Evolutionary conservation across 768 basidiomycete genomes (phyloP), one percentile per base, ranked within the genome.

Genomic region (Mycena maculata): DNA sequence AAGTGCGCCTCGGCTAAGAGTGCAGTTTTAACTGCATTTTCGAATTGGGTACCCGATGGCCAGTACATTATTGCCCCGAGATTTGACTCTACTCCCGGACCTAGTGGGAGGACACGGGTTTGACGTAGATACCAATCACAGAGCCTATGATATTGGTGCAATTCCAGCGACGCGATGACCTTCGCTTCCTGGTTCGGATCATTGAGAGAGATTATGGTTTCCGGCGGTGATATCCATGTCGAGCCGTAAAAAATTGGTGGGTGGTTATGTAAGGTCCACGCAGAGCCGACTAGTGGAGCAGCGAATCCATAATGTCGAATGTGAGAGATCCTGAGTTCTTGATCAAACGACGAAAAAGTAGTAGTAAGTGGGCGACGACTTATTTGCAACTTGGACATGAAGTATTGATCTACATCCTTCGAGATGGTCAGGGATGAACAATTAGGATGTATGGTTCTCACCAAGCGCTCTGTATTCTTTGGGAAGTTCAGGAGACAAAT

Each of bases 241-340:
- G 22, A 20, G 16, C 23, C 23, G 11, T 4, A 13, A 27, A 45
- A 25, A 3, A 25, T 20, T 22, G 23, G 20, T 25, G 4, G 2
- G 10, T 18, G 25, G 48, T 20, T 57, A 5, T 18, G 30, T 4
- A 31, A 45, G 41, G 7, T 62, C 60, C 2, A 36, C 42, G 28
- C 60, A 54, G 12, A 62, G 49, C 9, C 28, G 41, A 20, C 52
- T 41, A 25, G 50, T 54, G 12, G 60, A 62, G 9, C 30, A 22
- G 20, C 41, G 50, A 2, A 54, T 27, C 27, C 38, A 54, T 11
- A 54, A 28, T 23, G 50, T 45, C 10, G 30, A 53, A 0, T 33
- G 7, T 1, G 0, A 0, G 2, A 5, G 22, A 2, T 0, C 0
- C 50, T 62, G 22, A 1, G 30, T 12, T 9, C 7, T 11, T 15